phyloP scores from a whole-genome alignment of 1,284 basidiomycete species.

The Rhizopogon hawkerae region DNA sequence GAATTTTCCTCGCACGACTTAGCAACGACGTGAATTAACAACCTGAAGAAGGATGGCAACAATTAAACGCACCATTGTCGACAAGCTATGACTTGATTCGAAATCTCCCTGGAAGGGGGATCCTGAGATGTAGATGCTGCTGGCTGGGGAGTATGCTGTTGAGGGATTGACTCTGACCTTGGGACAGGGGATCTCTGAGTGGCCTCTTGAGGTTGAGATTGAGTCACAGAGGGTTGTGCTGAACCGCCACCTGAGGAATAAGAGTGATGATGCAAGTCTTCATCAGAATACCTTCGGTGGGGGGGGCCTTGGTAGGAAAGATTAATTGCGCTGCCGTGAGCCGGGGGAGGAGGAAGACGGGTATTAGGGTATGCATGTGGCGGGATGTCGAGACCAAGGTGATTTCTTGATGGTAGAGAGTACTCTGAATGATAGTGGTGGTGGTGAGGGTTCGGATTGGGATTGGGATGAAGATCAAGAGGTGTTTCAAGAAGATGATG shows the following conservation, averaged over 20 bases:
- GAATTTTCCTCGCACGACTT: conserved; percentile 74
- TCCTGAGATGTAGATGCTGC: conserved; percentile 13
- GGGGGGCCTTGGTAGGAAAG: conserved; percentile 29
- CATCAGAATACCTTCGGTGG: conserved; percentile 40
- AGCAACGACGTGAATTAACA: conserved; percentile 30
- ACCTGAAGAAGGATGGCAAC: conserved; percentile 17
- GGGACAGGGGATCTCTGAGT: conserved; percentile 33
- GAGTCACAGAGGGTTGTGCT: conserved; percentile 12
- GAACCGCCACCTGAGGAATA: conserved; percentile 24
- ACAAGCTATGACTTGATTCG: conserved; percentile 62
- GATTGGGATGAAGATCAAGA: conserved; percentile 28
- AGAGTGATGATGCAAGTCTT: conserved; percentile 34
- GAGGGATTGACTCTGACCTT: conserved; percentile 24
- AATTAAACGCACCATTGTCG: conserved; percentile 46
- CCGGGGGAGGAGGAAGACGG: conserved; percentile 31
- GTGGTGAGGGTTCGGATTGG: conserved; percentile 11
- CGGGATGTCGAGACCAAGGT: conserved; percentile 35
- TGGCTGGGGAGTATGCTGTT: conserved; percentile 4
- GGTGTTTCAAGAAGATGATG: conserved; percentile 32
- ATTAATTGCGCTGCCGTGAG: conserved; percentile 27
- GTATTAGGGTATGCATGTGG: conserved; percentile 32
- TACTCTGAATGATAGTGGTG: conserved; percentile 22
- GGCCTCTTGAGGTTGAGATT: conserved; percentile 26
- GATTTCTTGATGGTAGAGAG: conserved; percentile 30
- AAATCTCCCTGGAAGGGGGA: conserved; percentile 48